Evolutionary conservation across 208 protist genomes (phyloP), one percentile per base, ranked within the genome.

Genomic region (Vickermania spadyakhi): DNA sequence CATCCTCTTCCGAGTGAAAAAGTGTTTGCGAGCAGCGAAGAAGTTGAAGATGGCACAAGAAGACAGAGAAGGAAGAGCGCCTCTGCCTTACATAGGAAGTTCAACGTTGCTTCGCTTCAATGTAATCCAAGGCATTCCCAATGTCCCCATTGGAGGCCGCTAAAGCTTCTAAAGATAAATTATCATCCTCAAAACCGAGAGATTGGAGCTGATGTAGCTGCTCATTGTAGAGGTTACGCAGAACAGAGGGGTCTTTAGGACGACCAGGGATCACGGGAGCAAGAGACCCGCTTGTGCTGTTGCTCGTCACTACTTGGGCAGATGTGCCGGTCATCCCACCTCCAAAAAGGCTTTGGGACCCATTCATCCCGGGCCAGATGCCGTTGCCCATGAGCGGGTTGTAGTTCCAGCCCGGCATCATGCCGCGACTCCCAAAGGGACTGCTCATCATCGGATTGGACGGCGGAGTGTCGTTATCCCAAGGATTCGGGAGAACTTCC

Each of bases 151-250:
- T 64, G 0, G 66, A 61, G 3, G 68, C 77, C 11, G 59, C 29
- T 27, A 94, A 60, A 0, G 81, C 79, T 45, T 75, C 64, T 25
- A 82, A 36, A 58, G 77, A 89, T n/a, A 84, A 28, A 5, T 49
- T 55, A 31, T 84, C 79, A 59, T 91, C 75, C 26, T 89, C 63
- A 62, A 94, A 94, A 1, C 87, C 87, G 81, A 94, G 90, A n/a
- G 86, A 81, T 13, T 60, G 67, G 18, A 89, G 53, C 7, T 67
- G 41, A 3, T 28, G 41, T 26, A 84, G 28, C 58, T 84, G 64
- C 14, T 49, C 50, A 14, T n/a, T 58, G 58, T 62, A 72, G 7
- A 45, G 18, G 36, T 45, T 45, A n/a, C 36, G 36, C 7, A 45
- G 36, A 45, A 18, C 36, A 18, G 36, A n/a, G 25, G 13, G 25